Conservation (phyloP, 108 stramenopile species). For the Fistulifera pelliculosa region DNA sequence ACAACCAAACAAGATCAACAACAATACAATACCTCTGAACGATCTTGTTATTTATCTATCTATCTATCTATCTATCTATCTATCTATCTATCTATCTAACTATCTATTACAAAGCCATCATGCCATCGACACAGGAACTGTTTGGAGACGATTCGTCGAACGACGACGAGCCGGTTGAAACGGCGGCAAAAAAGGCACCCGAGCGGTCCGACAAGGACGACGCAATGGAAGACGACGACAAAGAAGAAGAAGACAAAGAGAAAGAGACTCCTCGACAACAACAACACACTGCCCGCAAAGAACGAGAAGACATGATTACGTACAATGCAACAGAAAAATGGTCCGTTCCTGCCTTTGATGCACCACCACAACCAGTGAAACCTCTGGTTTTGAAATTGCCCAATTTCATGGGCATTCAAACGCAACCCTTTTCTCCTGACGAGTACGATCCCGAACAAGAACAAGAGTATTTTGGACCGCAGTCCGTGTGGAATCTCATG, state of each 20-base stretch:
- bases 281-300: not conserved
- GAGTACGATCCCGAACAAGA: conserved; percentile 42
- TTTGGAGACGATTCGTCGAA: conserved; percentile 5
- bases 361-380: not conserved
- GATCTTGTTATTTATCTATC: too few relatives aligned
- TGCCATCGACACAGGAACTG: conserved; percentile 7
- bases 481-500: conserved; percentile 67
- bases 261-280: not conserved
- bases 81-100: too few relatives aligned
- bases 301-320: conserved; percentile 23
- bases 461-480: conserved; percentile 53
- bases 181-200: not conserved
- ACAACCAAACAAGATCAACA: too few relatives aligned
- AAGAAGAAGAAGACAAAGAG: conserved; percentile 1
- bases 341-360: conserved; percentile 14
- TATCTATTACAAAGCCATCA: not conserved
- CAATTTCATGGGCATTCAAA: conserved; percentile 71
- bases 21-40: too few relatives aligned
- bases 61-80: too few relatives aligned
- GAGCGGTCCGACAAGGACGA: conserved; percentile 1
- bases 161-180: conserved; percentile 3
- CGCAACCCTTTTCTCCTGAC: conserved; percentile 49
- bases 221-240: not conserved
- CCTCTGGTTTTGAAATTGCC: conserved; percentile 57
- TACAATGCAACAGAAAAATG: conserved; percentile 26